Base-by-base conservation (phyloP, 441 rosid species). In the Melastoma candidum region DNA sequence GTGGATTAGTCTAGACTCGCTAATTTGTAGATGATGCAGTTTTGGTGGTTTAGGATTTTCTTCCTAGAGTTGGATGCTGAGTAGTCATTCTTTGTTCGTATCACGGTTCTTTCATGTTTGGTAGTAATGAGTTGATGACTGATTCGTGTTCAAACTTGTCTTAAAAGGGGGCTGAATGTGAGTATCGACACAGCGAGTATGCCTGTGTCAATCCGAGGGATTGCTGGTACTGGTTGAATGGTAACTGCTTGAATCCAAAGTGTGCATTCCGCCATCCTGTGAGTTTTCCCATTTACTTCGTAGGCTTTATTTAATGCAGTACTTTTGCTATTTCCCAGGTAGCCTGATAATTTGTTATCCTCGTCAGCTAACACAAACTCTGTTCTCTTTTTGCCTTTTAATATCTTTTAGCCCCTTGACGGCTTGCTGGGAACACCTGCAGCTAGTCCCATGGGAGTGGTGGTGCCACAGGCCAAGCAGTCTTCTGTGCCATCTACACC, bases 251-350 rank as follows among this genome's bases (percentile, higher is more conserved):
- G 49, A 79, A 83, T 53, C 80, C 76, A 11, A 24, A 68, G 2
- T 82, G 83, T 66, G 71, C 58, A 47, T 83, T 77, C 65, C 60
- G 85, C 17, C 90, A 82, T 68, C 82, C 85, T 14, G 82, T 79
- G 68, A 75, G 81, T 59, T 56, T 27, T 3, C 59, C 1, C 49
- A 36, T 47, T 43, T 3, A 25, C 61, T 43, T 2, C 14, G 12
- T 57, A 17, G 36, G 29, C 11, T 17, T 44, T 6, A 2, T 60
- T 12, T 17, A 17, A 17, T 17, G 22, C 22, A 17, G 22, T 17
- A 17, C 22, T 17, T 17, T 17, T 17, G 1, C 22, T 17, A 17
- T 17, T 17, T 17, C 22, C 22, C 22, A 1, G 22, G 22, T 17
- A 17, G 22, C 22, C 22, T 17, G 22, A 17, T 17, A 17, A 17